Conservation (phyloP, 2,329 filamentous ascomycete species). For the Nothopassalora personata region DNA sequence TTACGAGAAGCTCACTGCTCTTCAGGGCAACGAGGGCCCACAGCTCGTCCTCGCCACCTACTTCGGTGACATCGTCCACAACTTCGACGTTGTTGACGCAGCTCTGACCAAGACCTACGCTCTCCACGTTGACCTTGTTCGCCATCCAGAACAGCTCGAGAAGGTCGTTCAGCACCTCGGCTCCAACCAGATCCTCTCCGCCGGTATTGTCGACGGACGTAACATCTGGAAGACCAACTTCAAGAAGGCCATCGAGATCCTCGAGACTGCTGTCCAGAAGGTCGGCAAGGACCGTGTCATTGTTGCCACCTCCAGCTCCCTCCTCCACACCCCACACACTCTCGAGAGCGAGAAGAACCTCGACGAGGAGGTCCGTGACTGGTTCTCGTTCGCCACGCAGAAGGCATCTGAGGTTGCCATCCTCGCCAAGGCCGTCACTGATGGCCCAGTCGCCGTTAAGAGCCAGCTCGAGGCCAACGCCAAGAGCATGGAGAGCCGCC, state of each 20-base stretch:
- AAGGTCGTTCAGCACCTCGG: conserved; percentile 77
- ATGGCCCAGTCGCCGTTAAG: conserved; percentile 79
- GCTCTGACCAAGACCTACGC: conserved; percentile 68
- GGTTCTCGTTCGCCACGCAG: conserved; percentile 97
- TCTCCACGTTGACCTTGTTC: conserved; percentile 92
- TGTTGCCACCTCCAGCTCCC: conserved; percentile 92
- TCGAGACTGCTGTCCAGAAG: conserved; percentile 88
- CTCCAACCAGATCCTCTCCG: conserved; percentile 83
- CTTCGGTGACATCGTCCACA: conserved; percentile 99
- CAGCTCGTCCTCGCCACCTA: conserved; percentile 91
- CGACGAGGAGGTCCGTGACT: conserved; percentile 84
- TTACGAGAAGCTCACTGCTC: conserved; percentile 77
- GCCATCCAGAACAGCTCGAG: conserved; percentile 95
- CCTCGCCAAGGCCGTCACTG: conserved; percentile 94
- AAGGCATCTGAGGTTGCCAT: conserved; percentile 86
- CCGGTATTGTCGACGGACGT: conserved; percentile 94
- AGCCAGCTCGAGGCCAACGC: conserved; percentile 94
- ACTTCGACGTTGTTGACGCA: conserved; percentile 77
- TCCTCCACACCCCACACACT: conserved; percentile 97
- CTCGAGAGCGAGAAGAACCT: conserved; percentile 98
- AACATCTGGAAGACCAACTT: conserved; percentile 99
- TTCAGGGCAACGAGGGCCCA: conserved; percentile 70
- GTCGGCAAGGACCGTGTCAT: conserved; percentile 97
- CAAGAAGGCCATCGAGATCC: conserved; percentile 84
- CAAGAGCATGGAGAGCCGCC: conserved; percentile 85